A percentile compares a stretch with the other conserved stretches of the same genome.
phyloP scores from a whole-genome alignment of 495 filamentous ascomycete species.

The Penicillium bovifimosum region DNA sequence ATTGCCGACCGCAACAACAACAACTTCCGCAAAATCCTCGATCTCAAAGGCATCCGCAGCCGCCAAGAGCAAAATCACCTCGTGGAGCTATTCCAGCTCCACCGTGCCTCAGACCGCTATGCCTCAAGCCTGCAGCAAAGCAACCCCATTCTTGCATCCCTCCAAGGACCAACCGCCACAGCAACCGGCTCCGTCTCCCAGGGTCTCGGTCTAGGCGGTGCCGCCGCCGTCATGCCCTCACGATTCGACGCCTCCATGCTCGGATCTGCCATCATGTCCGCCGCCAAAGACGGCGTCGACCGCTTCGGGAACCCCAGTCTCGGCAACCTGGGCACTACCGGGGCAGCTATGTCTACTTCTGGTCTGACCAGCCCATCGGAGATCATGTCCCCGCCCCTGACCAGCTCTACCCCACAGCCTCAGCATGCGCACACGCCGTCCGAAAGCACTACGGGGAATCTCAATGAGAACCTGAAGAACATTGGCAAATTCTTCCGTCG shows the following conservation, averaged over 20 bases:
- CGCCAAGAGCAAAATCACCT: constrained; percentile 77
- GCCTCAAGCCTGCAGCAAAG: constrained; percentile 38
- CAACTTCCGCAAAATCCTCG: constrained; percentile 95
- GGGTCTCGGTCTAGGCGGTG: constrained; percentile 34
- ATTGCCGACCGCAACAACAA: constrained; percentile 84
- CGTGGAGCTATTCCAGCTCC: constrained; percentile 82
- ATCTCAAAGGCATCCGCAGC: constrained; percentile 77
- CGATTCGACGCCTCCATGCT: constrained; percentile 73
- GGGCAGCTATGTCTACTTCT: constrained; percentile 10
- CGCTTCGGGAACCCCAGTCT: constrained; percentile 62
- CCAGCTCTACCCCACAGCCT: constrained; percentile 11
- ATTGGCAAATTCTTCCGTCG: constrained; percentile 94
- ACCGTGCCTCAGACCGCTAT: constrained; percentile 58
- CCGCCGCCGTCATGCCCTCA: constrained; percentile 42
- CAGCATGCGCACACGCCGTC: constrained; percentile 16
- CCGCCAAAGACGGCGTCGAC: constrained; percentile 86
- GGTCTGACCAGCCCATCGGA: constrained; percentile 15
- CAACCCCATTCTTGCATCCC: constrained; percentile 38
- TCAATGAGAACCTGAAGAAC: constrained; percentile 90
- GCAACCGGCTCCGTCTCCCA: constrained; percentile 38
- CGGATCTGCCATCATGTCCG: constrained; percentile 68
- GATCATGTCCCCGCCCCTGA: constrained; percentile 16
- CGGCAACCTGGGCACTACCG: constrained; percentile 9
- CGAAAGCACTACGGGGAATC: constrained; percentile 46
- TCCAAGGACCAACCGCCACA: constrained; percentile 37